Evolutionary conservation across 2,329 filamentous ascomycete species (phyloP), one percentile per base, ranked within the genome.

Genomic region (Aaosphaeria arxii): DNA sequence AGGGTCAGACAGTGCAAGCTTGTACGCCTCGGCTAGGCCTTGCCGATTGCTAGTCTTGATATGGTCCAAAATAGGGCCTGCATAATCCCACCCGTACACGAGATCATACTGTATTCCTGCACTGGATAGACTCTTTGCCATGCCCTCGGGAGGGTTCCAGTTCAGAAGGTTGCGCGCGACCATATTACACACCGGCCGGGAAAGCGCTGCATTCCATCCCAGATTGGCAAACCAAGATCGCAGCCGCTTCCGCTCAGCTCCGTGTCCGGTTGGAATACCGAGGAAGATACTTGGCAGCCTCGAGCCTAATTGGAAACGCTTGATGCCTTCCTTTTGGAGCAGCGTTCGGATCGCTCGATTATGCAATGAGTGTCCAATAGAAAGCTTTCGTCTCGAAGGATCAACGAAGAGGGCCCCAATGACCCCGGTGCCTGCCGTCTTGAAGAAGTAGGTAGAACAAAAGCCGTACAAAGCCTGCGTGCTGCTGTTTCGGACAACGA

Each of bases 381-480:
- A 95, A 7, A 96, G 80, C 60, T 91, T 94, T 32, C 92, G 84
- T 61, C 95, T 87, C 4, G 81, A 75, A 0, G 92, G 91, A 56
- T 96, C 91, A 35, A 97, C 92, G 52, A 96, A 87, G n/a, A 97
- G 78, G 4, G 89, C 84, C 1, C 88, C 91, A 44, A 97, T 84
- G 13, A 90, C 86, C 11, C 89, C 90, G 4, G 85, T 85, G 5
- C 80, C 81, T 3, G 77, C 85, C n/a, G 74, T 78, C 38, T 83
- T 83, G 62, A 88, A 84, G 65, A 83, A 91, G 65, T 95, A 96
- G 0, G 91, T 95, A 0, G 91, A 87, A 62, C 88, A 92, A 69
- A 96, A 97, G 2, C 91, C 91, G 63, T 96, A 96, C 0, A 97
- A 74, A 0, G 89, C 89, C 53, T 90, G 87, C 0, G 91, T 97